Conservation (phyloP, 2,329 filamentous ascomycete species). For the Ceratocystis alfenasii region DNA sequence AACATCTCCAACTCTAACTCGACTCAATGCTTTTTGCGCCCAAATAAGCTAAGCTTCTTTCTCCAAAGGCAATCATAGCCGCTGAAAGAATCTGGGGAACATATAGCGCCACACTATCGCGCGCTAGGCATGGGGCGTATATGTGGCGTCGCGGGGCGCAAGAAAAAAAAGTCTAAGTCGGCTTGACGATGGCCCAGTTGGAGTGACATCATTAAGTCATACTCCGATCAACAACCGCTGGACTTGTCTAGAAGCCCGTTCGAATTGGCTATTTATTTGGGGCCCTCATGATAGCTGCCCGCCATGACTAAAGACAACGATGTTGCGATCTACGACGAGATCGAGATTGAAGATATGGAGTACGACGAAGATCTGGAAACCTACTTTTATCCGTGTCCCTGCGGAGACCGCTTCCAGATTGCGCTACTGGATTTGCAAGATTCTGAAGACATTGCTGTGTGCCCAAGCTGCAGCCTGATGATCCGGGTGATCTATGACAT, state of each 20-base stretch:
- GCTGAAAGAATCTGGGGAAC: neutral
- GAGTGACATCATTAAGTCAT: too few species aligned
- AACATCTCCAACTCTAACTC: neutral
- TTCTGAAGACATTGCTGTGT: conserved; percentile 88
- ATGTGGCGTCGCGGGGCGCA: conserved; percentile 9
- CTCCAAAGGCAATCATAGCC: neutral
- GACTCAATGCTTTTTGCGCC: neutral
- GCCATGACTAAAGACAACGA: conserved; percentile 40
- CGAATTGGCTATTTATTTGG: too few species aligned
- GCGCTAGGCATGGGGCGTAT: neutral
- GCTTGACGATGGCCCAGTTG: neutral
- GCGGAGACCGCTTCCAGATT: conserved; percentile 93
- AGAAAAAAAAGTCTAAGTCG: neutral
- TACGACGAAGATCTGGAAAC: conserved; percentile 71
- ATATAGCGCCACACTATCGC: neutral
- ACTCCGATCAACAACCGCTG: too few species aligned
- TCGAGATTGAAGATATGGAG: conserved; percentile 98
- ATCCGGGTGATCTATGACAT: conserved; percentile 86
- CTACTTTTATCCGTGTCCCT: conserved; percentile 94
- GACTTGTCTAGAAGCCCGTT: too few species aligned
- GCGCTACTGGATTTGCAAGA: conserved; percentile 72
- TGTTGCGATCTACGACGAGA: conserved; percentile 82
- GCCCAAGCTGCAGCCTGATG: conserved; percentile 94
- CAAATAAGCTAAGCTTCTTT: neutral
- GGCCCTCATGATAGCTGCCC: neutral